Evolutionary conservation across 1,284 basidiomycete species (phyloP), one percentile per base, ranked within the genome.

Genomic region (Cutaneotrichosporon spelunceum): DNA sequence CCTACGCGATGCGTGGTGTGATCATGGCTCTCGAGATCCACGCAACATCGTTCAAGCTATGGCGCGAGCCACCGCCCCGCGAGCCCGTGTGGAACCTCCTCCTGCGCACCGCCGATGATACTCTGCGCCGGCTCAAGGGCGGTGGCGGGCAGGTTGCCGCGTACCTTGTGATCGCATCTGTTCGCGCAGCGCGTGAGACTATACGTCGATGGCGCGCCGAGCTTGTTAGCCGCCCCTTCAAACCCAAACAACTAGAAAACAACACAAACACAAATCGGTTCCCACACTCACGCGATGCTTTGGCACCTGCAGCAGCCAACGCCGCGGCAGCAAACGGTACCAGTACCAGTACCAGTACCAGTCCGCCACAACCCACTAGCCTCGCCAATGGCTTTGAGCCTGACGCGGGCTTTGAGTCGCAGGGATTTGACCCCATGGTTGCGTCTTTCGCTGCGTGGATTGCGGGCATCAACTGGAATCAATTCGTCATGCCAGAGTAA

Each of bases 71-170:
- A 11, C 57, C 57, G 16, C 50, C 57, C 7, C 49, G 57, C 11
- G 57, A 53, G 39, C 21, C 50, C 0, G 57, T 59, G 29, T 53
- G 50, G 57, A 53, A 49, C 7, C 21, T 19, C 14, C 34, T 59
- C 14, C n/a, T 59, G 29, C 27, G 50, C 3, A 14, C 21, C 0
- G 50, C 24, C 2, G 50, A 52, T 23, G 57, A 59, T n/a, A 47
- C 44, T 14, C 11, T 53, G 7, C 50, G 49, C 27, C 42, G 23
- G 14, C 39, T 59, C 70, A 61, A 75, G 73, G n/a, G 77, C 74
- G 42, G 70, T 66, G 52, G 52, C 34, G 48, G 48, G 14, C 16
- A 49, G 8, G 30, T 53, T 4, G 52, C 34, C 6, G 33, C 34
- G 7, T 13, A 34, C 4, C 24, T 53, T 13, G 21, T 23, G 13